These are phyloP conservation scores for Blastocystis sp. DNA, from an alignment of 352 stramenopile species.

Conservation along the genomic window DNA sequence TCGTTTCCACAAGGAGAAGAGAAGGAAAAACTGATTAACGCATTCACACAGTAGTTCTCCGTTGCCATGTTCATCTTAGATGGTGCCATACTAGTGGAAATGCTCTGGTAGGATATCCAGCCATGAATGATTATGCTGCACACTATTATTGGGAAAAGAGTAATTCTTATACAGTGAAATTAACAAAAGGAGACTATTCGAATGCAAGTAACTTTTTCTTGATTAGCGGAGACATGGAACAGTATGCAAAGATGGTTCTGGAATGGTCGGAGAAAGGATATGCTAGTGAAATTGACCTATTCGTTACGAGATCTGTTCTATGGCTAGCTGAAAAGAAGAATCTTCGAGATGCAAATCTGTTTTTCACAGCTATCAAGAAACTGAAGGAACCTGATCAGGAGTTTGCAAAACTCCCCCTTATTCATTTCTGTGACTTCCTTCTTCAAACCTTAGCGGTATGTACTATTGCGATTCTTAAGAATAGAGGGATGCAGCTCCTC, in stretches of 20 bases:
- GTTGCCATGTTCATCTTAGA: slow-evolving; percentile 66
- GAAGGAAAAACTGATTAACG: background rate
- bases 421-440: slow-evolving; percentile 81
- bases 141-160: slow-evolving; percentile 47
- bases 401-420: slow-evolving; percentile 76
- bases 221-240: slow-evolving; percentile 76
- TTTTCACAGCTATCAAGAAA: slow-evolving; percentile 76
- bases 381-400: slow-evolving; percentile 73
- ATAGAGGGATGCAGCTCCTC: slow-evolving; percentile 78
- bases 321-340: slow-evolving; percentile 82
- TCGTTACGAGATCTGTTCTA: slow-evolving; percentile 77
- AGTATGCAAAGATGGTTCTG: slow-evolving; percentile 77
- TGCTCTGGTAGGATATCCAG: slow-evolving; percentile 78
- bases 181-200: slow-evolving; percentile 74
- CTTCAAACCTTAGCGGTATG: slow-evolving; percentile 80
- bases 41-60: slow-evolving; percentile 7
- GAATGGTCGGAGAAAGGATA: slow-evolving; percentile 79
- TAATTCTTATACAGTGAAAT: slow-evolving; percentile 73
- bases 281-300: slow-evolving; percentile 79
- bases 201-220: slow-evolving; percentile 79
- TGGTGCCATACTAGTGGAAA: slow-evolving; percentile 77
- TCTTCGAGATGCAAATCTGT: slow-evolving; percentile 79
- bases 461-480: background rate
- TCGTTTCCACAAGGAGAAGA: background rate
- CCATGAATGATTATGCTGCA: slow-evolving; percentile 71